Evolutionary conservation across 371 early-diverging fungal genomes (phyloP).

Genomic region (Coemansia sp.): DNA sequence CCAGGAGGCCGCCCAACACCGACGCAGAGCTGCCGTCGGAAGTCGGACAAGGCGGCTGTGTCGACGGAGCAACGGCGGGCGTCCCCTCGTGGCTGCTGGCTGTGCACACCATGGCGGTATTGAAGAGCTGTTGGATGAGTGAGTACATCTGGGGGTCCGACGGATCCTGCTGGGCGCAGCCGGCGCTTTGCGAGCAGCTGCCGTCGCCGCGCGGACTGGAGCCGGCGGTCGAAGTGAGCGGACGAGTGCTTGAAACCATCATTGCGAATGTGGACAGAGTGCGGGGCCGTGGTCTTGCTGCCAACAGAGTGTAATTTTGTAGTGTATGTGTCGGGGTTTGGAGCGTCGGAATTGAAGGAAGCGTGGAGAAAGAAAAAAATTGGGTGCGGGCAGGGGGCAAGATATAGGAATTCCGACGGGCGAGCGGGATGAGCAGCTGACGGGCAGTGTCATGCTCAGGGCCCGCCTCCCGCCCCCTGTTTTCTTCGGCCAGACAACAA

Average conservation of each 20-base stretch:
- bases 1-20: neutral
- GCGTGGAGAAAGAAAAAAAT: neutral
- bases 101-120: neutral
- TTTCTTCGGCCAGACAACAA: neutral
- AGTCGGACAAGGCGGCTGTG: neutral
- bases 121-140: slow-evolving; percentile 4
- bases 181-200: neutral
- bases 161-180: neutral
- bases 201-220: neutral
- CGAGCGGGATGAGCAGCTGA: neutral
- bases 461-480: neutral
- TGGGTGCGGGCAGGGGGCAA: neutral
- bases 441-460: neutral
- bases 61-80: neutral
- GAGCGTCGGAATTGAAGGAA: slow-evolving; percentile 1
- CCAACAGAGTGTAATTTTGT: neutral
- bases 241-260: slow-evolving; percentile 11
- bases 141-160: neutral
- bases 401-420: slow-evolving; percentile 14
- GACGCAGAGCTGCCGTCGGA: neutral
- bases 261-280: neutral
- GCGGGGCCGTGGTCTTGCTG: neutral
- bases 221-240: neutral
- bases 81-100: neutral
- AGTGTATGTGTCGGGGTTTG: neutral